Evolutionary conservation across 495 filamentous ascomycete species (phyloP), one percentile per base, ranked within the genome.

Genomic region (Amniculicola lignicola): DNA sequence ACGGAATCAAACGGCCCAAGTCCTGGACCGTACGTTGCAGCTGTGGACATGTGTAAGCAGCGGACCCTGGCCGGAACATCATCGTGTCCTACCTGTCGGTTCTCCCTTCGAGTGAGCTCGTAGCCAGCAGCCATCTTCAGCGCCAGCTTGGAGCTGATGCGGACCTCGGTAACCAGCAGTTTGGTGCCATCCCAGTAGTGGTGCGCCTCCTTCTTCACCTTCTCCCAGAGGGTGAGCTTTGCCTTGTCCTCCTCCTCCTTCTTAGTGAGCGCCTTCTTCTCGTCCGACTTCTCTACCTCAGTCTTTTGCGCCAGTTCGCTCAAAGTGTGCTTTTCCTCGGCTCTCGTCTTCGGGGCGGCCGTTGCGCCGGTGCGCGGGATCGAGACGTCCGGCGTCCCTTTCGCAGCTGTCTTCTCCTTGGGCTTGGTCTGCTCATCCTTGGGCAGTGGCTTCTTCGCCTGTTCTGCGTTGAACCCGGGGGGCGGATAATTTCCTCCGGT

Each of bases 141-240:
- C 0, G 90, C 93, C 57, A 99, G 74, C 31, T 86, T 86, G 10
- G 83, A 86, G 71, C 90, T 96, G 66, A 99, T 99, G 70, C 75
- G 86, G 53, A 96, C 86, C 72, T 99, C 93, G 0, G 88, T 87
- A 21, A 88, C 89, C 62, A 99, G 77, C 58, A 99, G 76, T 72
- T 99, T 99, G n/a, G 91, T 99, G 31, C 93, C 93, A 78, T 99
- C 93, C 93, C 93, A 97, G 74, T 97, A 99, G 70, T 99, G 93
- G 56, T 84, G 80, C 14, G 77, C 76, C 68, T 97, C 93, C 67
- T 88, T 88, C 78, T 95, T 97, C 63, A 97, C 79, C 75, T 90
- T 95, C 67, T 96, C 89, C 69, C 80, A 83, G 2, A 97, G 33
- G 0, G 94, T 95, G 74, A 95, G 74, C 62, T 93, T 94, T 74